Base-by-base conservation (phyloP, 2,329 filamentous ascomycete genomes). In the Chaetomium strumarium region DNA sequence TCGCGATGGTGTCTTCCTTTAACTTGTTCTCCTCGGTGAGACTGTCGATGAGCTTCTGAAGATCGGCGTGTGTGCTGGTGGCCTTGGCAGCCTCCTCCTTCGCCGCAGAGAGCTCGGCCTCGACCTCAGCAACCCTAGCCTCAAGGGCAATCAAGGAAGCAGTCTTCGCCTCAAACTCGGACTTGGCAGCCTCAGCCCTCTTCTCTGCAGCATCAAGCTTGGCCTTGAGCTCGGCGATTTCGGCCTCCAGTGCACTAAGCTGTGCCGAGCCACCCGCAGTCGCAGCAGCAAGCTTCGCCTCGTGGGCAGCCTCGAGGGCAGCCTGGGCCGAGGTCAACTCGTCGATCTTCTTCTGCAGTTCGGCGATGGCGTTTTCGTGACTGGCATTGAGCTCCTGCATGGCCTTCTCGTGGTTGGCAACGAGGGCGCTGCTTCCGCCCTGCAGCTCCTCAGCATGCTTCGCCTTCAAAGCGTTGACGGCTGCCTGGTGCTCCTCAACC, bases 311-410 rank as follows among this genome's bases (percentile, higher is more conserved):
- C 62, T 76, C 72, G 7, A 78, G 62, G 5, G 68, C 66, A n/a
- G 67, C 65, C 46, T 75, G 75, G 2, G 75, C 74, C 1, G 73
- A 69, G 1, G 71, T 70, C 48, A 83, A 64, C 38, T 77, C 75
- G 17, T 80, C 74, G 31, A 85, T 71, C 66, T 79, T 76, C 61
- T 71, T 75, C 65, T 83, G 75, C 42, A 84, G 67, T 17, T 75
- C 74, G 20, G 70, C 70, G 30, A 75, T 61, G 3, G 70, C 66
- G 11, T 70, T 61, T 50, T 81, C 76, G 56, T 84, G 78, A 44
- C 67, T 67, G 4, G 71, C 60, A 61, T 75, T 78, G 43, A 83
- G 68, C 10, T 79, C 76, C 10, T 71, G 66, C 29, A 83, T 63
- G 17, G 73, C 70, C 51, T 75, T 68, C 54, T 80, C 74, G 30